Evolutionary conservation across 2,329 filamentous ascomycete genomes (phyloP).

Genomic region (Chalara sp.): DNA sequence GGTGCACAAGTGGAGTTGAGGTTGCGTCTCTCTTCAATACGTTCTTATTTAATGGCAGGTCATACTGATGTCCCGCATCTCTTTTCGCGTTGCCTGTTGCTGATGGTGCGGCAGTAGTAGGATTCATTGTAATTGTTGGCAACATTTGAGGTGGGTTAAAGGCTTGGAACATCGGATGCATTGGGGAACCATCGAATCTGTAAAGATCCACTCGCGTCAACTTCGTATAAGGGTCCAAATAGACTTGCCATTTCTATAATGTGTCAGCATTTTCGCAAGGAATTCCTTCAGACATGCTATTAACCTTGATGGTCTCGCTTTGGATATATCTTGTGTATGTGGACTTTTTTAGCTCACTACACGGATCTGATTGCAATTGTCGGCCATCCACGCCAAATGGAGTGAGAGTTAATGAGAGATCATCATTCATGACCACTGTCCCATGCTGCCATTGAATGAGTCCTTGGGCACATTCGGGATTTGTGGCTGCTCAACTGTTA

Average conservation of each 20-base stretch:
- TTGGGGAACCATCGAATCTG: constrained; percentile 54
- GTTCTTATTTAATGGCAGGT: constrained; percentile 24
- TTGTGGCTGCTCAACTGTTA: constrained; percentile 37
- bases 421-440: constrained; percentile 45
- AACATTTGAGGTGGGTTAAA: constrained; percentile 61
- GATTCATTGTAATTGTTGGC: constrained; percentile 60
- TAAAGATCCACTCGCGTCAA: constrained; percentile 58
- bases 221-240: constrained; percentile 53
- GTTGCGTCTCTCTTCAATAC: constrained; percentile 17
- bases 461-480: constrained; percentile 54
- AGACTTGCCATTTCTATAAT: constrained; percentile 31
- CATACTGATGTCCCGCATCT: constrained; percentile 12
- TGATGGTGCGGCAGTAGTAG: constrained; percentile 32
- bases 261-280: neutral
- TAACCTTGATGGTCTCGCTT: constrained; percentile 54
- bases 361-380: constrained; percentile 60
- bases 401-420: constrained; percentile 51
- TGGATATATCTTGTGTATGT: constrained; percentile 63
- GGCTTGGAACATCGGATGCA: constrained; percentile 62
- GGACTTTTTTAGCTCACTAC: constrained; percentile 37
- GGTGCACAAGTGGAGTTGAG: constrained; percentile 11
- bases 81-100: constrained; percentile 32
- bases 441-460: constrained; percentile 73
- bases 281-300: constrained; percentile 1
- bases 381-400: constrained; percentile 62